Evolutionary conservation across 257 asterid genomes (phyloP), one percentile per base, ranked within the genome.

Genomic region (Salvia splendens): DNA sequence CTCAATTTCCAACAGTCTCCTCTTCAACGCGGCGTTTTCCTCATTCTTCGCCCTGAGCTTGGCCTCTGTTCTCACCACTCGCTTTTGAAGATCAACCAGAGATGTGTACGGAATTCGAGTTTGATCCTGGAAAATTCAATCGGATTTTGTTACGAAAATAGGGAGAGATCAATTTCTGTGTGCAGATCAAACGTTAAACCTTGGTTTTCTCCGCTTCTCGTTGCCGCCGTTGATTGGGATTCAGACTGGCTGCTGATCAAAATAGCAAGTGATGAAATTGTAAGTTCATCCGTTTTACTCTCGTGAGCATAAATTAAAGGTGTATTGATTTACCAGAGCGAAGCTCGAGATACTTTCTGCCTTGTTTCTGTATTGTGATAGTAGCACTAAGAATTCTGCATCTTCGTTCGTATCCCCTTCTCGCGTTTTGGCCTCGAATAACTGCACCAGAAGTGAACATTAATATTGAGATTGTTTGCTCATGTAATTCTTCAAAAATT

Each of bases 351-450:
- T 75, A 74, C 12, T 63, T 69, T 60, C 76, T 78, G 5, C 69
- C 24, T 15, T 67, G 84, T 71, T 75, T 89, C 75, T 89, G 92
- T 64, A 89, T 82, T 8, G 57, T 4, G 42, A 69, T 49, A 10
- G 75, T 65, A 6, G 87, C 87, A 54, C 32, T 46, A 28, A 79
- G 66, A 38, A 72, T 73, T 72, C 35, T 67, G 2, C 38, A 67
- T 16, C 77, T 59, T 41, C 8, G 24, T 2, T 64, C 43, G 63
- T 59, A 77, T 52, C 52, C 55, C 67, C 69, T 82, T 69, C 97
- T 76, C 50, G 76, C 79, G 36, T 66, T 84, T 73, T 84, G 86
- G 30, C 95, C 95, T 0, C 97, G 96, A 41, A 82, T 80, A 70
- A 83, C 97, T 87, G 82, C 83, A 68, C 5, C 52, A 4, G 55